Evolutionary conservation across 306 rosid species (phyloP).

Genomic region (Ceratonia siliqua): DNA sequence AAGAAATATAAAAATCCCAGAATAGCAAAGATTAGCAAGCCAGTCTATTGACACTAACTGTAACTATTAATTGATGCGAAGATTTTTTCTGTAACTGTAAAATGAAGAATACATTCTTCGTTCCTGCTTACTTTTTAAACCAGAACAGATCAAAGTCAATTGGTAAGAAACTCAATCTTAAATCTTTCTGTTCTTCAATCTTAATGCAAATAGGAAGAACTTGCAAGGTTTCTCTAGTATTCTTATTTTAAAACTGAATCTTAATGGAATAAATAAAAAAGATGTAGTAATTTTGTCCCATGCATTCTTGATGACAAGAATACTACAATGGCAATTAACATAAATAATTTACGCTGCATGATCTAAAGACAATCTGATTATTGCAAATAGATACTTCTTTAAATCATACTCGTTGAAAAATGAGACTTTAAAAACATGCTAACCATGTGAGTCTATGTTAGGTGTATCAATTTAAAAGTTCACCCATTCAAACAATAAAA

Average conservation of each 20-base stretch:
- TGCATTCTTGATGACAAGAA: not conserved
- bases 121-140: not conserved
- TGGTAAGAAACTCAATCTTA: not conserved
- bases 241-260: not conserved
- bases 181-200: not conserved
- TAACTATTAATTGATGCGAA: not conserved
- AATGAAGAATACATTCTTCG: not conserved
- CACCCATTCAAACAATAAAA: not conserved
- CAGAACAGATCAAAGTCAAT: not conserved
- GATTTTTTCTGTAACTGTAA: not conserved
- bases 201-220: slow-evolving; percentile 10
- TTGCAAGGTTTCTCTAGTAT: slow-evolving; percentile 25
- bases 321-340: not conserved
- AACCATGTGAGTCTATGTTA: slow-evolving; percentile 7
- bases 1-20: not conserved
- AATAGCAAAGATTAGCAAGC: not conserved
- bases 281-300: not conserved
- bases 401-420: not conserved
- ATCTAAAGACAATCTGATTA: not conserved
- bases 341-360: not conserved
- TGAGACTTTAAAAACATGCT: not conserved
- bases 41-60: not conserved
- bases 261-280: not conserved
- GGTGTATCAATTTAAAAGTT: not conserved
- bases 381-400: not conserved